These are phyloP conservation scores for Neopestalotiopsis sp. DNA, from an alignment of 2,329 filamentous ascomycete genomes.

Conservation along the genomic window DNA sequence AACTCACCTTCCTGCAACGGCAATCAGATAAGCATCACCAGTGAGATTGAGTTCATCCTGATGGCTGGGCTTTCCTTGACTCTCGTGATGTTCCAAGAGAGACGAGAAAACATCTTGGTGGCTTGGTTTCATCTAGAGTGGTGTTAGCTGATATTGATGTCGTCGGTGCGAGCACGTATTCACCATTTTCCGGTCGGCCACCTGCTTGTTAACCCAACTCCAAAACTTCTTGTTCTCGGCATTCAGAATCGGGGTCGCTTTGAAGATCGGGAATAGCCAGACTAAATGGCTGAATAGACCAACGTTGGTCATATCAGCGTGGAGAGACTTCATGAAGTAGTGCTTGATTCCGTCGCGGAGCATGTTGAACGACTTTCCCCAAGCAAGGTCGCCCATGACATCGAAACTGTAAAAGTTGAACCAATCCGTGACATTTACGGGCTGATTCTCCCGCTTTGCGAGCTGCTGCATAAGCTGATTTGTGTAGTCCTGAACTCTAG, in stretches of 20 bases:
- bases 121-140: conserved; percentile 23
- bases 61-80: conserved; percentile 20
- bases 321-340: conserved; percentile 30
- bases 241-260: conserved; percentile 28
- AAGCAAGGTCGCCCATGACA: conserved; percentile 39
- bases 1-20: conserved; percentile 37
- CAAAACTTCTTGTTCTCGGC: conserved; percentile 24
- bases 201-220: conserved; percentile 23
- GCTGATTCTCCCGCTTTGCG: conserved; percentile 15
- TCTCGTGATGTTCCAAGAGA: conserved; percentile 34
- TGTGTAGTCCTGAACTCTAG: conserved; percentile 25
- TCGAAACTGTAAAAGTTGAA: conserved; percentile 38
- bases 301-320: conserved; percentile 28
- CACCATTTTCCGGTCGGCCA: conserved; percentile 3
- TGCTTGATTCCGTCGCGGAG: conserved; percentile 24
- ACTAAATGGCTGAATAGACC: conserved; percentile 30
- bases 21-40: conserved; percentile 35
- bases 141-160: background rate
- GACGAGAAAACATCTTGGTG: conserved; percentile 37
- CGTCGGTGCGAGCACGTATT: background rate
- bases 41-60: conserved; percentile 32
- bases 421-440: conserved; percentile 31
- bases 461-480: conserved; percentile 27
- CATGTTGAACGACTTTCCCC: conserved; percentile 36
- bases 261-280: conserved; percentile 27